Conservation (phyloP, 805 yeast genomes). For the Komagataella pseudopastoris region DNA sequence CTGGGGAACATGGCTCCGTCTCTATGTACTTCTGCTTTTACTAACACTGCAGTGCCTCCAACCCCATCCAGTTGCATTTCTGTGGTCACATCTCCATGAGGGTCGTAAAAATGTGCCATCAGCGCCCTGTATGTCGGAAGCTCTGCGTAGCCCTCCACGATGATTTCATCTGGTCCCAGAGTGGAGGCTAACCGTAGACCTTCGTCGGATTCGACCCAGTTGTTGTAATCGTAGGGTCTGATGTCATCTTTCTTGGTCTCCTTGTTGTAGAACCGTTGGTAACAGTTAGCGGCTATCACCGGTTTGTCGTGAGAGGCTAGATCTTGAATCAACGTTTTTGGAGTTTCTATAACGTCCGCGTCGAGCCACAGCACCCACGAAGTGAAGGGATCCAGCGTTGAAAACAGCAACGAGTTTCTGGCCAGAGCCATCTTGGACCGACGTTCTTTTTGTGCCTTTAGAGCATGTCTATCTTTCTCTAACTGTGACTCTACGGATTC, state of each 20-base stretch:
- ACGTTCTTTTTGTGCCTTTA: constrained; percentile 76
- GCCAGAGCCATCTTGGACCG: constrained; percentile 89
- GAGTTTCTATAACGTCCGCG: constrained; percentile 87
- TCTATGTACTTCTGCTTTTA: constrained; percentile 94
- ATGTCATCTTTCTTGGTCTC: constrained; percentile 37
- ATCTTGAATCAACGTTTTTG: constrained; percentile 73
- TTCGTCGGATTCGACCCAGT: constrained; percentile 82
- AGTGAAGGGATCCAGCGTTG: constrained; percentile 79
- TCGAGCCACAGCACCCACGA: constrained; percentile 97
- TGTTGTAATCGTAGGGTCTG: constrained; percentile 90
- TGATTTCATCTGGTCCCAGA: constrained; percentile 78
- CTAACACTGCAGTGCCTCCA: constrained; percentile 94
- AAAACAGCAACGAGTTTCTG: constrained; percentile 79
- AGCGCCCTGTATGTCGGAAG: constrained; percentile 88
- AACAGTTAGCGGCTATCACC: constrained; percentile 85
- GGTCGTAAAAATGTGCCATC: constrained; percentile 81
- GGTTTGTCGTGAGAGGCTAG: constrained; percentile 77
- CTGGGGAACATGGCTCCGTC: constrained; percentile 99
- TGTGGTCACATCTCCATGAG: constrained; percentile 42
- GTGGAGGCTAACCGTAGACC: constrained; percentile 63
- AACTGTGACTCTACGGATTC: constrained; percentile 58
- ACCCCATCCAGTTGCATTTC: constrained; percentile 92
- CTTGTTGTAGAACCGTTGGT: constrained; percentile 63
- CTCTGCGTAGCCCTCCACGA: constrained; percentile 90
- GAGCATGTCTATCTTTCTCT: constrained; percentile 88